Evolutionary conservation across 805 yeast species (phyloP).

Genomic region (Yarrowia sp.): DNA sequence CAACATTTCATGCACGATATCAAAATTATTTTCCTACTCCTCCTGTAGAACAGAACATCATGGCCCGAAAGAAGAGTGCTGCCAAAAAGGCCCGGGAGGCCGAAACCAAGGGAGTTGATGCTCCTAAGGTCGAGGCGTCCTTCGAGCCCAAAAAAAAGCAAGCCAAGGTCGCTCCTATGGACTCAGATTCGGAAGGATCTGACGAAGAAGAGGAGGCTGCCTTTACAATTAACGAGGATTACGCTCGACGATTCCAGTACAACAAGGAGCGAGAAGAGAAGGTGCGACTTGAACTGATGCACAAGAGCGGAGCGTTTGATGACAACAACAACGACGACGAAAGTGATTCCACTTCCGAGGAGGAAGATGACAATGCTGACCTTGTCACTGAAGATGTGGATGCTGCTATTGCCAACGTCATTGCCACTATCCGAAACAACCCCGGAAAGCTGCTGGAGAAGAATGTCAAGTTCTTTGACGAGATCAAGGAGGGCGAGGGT

Average conservation of each 20-base stretch:
- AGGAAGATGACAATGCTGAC: constrained; percentile 89
- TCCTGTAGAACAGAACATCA: constrained; percentile 32
- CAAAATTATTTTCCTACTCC: constrained; percentile 13
- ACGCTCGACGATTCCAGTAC: constrained; percentile 34
- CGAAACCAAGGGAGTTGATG: background rate
- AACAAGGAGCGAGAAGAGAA: constrained; percentile 38
- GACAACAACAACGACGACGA: constrained; percentile 45
- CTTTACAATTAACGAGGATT: constrained; percentile 31
- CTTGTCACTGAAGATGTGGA: constrained; percentile 84
- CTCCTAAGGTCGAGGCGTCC: constrained; percentile 26
- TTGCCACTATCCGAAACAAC: constrained; percentile 71
- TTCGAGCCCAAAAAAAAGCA: constrained; percentile 29
- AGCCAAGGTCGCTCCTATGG: background rate
- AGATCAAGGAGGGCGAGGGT: constrained; percentile 46
- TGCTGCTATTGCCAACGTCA: constrained; percentile 66
- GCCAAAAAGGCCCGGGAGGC: constrained; percentile 62
- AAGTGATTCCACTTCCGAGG: constrained; percentile 34
- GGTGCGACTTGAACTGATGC: constrained; percentile 33
- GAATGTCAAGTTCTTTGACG: constrained; percentile 69
- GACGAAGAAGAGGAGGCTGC: constrained; percentile 28
- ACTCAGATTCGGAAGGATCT: constrained; percentile 28
- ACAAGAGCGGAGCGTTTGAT: constrained; percentile 37
- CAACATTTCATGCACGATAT: constrained; percentile 15
- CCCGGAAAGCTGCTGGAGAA: constrained; percentile 58
- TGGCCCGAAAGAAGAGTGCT: constrained; percentile 89